Evolutionary conservation across 2,329 filamentous ascomycete species (phyloP).

Genomic region (Calonectria crousiana): DNA sequence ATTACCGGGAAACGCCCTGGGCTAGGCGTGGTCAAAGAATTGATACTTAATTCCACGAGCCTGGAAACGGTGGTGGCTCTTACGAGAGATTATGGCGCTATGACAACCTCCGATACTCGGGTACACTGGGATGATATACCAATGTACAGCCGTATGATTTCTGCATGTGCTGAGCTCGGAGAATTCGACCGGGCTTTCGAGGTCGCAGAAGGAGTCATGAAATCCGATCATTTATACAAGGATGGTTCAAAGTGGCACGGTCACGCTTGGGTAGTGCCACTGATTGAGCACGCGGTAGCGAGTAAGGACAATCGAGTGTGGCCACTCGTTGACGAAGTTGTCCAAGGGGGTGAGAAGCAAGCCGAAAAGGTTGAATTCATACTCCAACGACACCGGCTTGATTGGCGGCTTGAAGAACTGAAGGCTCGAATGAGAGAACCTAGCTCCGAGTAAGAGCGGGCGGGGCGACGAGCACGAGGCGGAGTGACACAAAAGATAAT

Average conservation of each 20-base stretch:
- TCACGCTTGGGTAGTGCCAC: constrained; percentile 44
- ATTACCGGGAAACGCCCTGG: constrained; percentile 47
- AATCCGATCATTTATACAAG: not conserved
- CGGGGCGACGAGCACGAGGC: not conserved
- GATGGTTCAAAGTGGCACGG: constrained; percentile 22
- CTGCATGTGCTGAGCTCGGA: constrained; percentile 43
- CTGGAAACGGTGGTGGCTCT: constrained; percentile 41
- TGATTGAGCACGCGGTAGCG: constrained; percentile 44
- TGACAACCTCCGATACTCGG: constrained; percentile 28
- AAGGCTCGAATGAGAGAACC: constrained; percentile 4
- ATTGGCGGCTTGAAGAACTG: constrained; percentile 29
- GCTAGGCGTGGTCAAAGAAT: constrained; percentile 43
- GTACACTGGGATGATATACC: constrained; percentile 26
- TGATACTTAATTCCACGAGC: constrained; percentile 47
- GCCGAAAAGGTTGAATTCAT: constrained; percentile 39
- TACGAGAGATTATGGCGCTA: constrained; percentile 46
- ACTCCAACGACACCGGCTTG: constrained; percentile 41
- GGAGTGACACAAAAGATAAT: constrained; percentile 2
- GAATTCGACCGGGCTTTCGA: constrained; percentile 52
- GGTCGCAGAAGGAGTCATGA: constrained; percentile 41
- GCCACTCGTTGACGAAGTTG: constrained; percentile 47
- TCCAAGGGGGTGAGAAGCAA: constrained; percentile 32
- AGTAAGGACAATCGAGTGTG: constrained; percentile 49
- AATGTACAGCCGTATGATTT: constrained; percentile 45
- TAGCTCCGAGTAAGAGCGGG: not conserved